phyloP scores from a whole-genome alignment of 352 stramenopile species.

The Pythium aristosporum region DNA sequence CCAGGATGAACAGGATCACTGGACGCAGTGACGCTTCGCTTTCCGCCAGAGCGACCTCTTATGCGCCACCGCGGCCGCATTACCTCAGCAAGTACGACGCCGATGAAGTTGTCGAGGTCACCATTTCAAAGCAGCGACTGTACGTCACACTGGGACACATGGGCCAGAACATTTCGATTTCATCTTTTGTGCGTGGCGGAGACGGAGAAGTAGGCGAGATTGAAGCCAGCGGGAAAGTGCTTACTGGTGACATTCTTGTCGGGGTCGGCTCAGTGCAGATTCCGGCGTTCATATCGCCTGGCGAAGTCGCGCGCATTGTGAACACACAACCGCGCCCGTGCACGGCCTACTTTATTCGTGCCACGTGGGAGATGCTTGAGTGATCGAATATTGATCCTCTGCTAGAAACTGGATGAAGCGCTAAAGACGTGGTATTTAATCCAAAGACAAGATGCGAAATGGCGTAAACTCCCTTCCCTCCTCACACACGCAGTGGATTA shows the following conservation, averaged over 20 bases:
- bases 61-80: background rate
- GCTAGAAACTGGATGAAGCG: background rate
- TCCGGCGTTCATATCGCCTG: conserved; percentile 30
- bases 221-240: conserved; percentile 65
- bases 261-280: conserved; percentile 45
- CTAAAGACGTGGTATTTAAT: conserved; percentile 17
- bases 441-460: conserved; percentile 4
- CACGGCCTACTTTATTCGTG: conserved; percentile 55
- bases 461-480: background rate
- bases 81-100: conserved; percentile 18
- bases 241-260: conserved; percentile 61
- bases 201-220: conserved; percentile 55
- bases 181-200: conserved; percentile 59
- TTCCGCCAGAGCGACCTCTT: background rate
- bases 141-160: conserved; percentile 57
- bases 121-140: conserved; percentile 40
- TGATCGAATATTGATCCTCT: background rate
- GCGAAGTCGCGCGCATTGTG: conserved; percentile 49
- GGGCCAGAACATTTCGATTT: conserved; percentile 51
- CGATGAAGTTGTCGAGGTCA: conserved; percentile 34
- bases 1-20: conserved; percentile 2
- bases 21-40: background rate
- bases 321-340: conserved; percentile 42
- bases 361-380: conserved; percentile 60
- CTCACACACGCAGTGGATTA: background rate